phyloP scores from a whole-genome alignment of 306 rosid genomes.

The Delonix regia region DNA sequence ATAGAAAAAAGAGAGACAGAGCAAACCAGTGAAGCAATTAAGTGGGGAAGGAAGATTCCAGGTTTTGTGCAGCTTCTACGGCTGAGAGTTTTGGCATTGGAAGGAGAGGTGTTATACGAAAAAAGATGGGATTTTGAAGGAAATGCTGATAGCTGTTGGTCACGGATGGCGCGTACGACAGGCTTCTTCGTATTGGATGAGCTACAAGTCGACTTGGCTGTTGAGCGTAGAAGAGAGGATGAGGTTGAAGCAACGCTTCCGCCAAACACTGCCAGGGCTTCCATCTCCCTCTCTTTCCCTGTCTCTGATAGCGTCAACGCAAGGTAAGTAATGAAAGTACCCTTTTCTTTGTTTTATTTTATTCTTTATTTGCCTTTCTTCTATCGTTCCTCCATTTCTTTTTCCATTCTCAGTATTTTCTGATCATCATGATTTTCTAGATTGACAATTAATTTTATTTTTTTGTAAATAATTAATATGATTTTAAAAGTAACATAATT shows the following conservation, averaged over 20 bases:
- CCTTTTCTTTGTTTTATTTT: too few relatives aligned
- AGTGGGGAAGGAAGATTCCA: constrained; percentile 73
- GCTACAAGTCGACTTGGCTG: constrained; percentile 32
- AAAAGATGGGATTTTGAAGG: constrained; percentile 70
- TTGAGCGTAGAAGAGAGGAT: constrained; percentile 49
- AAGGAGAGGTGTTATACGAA: constrained; percentile 38
- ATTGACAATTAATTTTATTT: neutral
- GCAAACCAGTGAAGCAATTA: constrained; percentile 81
- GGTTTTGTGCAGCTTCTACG: constrained; percentile 41
- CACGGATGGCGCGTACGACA: constrained; percentile 34
- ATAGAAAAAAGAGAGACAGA: neutral
- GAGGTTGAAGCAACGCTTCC: constrained; percentile 53
- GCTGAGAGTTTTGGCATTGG: constrained; percentile 50
- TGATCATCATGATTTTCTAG: neutral
- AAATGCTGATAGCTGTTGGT: constrained; percentile 65
- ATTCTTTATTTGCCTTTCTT: too few relatives aligned
- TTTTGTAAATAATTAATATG: too few relatives aligned
- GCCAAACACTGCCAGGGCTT: constrained; percentile 53
- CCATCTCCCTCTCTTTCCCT: constrained; percentile 47
- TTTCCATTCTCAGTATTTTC: neutral
- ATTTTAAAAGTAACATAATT: too few relatives aligned
- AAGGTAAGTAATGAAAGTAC: neutral
- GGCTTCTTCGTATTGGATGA: constrained; percentile 37
- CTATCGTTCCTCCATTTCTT: neutral
- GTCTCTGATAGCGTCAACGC: neutral